Evolutionary conservation across 2,329 filamentous ascomycete species (phyloP).

Genomic region (Diaporthe amygdali): DNA sequence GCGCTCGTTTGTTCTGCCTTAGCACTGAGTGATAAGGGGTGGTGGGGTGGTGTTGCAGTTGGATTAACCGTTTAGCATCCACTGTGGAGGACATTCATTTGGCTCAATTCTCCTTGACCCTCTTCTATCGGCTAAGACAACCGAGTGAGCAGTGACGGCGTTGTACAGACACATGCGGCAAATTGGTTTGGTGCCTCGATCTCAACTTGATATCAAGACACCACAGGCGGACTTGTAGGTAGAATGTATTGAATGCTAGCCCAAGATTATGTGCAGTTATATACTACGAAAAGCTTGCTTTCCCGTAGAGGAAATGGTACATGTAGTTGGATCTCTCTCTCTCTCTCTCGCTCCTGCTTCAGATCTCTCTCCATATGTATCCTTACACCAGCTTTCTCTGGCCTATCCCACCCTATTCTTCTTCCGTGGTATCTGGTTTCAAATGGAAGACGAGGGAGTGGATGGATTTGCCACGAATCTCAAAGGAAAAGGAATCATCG

Average conservation of each 20-base stretch:
- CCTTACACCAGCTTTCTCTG: constrained; percentile 3
- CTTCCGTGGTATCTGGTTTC: constrained; percentile 18
- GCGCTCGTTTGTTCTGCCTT: too few species aligned
- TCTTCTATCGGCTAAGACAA: too few species aligned
- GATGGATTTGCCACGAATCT: constrained; percentile 13
- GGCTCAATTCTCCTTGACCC: too few species aligned
- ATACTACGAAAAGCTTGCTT: constrained; percentile 18
- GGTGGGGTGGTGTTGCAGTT: too few species aligned
- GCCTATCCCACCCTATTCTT: background rate
- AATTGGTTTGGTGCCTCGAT: background rate
- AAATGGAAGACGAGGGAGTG: background rate
- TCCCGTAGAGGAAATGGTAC: constrained; percentile 14
- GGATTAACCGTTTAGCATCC: too few species aligned
- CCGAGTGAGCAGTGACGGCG: too few species aligned
- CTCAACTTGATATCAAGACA: background rate
- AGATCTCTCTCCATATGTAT: background rate
- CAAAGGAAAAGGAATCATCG: constrained; percentile 24
- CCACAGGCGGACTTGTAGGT: constrained; percentile 3
- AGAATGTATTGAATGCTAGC: constrained; percentile 26
- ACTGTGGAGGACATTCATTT: too few species aligned
- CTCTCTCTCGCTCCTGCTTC: background rate
- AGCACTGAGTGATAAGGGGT: background rate
- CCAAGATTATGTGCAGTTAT: constrained; percentile 26
- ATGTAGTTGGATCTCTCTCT: constrained; percentile 1
- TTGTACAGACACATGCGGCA: background rate